Evolutionary conservation across 768 basidiomycete species (phyloP).

Genomic region (Fibroporia radiculosa): DNA sequence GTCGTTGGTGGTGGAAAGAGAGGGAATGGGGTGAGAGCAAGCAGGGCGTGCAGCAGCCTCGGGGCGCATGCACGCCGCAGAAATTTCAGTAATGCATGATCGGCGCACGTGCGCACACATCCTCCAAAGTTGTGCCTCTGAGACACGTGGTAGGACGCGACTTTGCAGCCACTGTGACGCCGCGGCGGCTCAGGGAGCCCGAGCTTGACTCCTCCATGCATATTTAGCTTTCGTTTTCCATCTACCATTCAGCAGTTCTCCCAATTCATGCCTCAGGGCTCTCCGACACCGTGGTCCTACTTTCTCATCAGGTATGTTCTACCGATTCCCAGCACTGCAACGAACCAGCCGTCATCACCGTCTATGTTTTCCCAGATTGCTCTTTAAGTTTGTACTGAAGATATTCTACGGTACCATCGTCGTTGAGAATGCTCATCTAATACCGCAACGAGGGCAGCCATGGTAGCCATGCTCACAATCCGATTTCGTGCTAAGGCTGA

Average conservation of each 20-base stretch:
- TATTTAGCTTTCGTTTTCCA: too few relatives aligned
- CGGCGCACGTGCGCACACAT: not conserved
- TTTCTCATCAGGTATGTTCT: conserved; percentile 49
- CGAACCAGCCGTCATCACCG: too few relatives aligned
- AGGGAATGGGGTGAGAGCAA: not conserved
- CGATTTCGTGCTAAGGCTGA: not conserved
- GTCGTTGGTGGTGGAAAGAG: not conserved
- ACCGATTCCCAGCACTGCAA: too few relatives aligned
- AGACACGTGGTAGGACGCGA: too few relatives aligned
- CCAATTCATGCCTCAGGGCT: conserved; percentile 22
- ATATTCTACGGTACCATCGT: conserved; percentile 90
- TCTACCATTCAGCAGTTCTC: not conserved
- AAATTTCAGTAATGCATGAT: not conserved
- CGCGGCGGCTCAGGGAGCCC: too few relatives aligned
- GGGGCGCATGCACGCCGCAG: not conserved
- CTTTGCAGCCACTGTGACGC: too few relatives aligned
- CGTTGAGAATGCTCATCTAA: conserved; percentile 64
- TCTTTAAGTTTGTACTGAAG: conserved; percentile 80
- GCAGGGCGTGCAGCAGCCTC: not conserved
- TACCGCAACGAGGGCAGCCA: conserved; percentile 67
- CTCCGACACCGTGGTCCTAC: conserved; percentile 57
- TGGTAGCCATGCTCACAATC: conserved; percentile 38
- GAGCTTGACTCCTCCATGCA: too few relatives aligned
- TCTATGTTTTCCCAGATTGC: conserved; percentile 40
- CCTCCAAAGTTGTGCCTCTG: not conserved